phyloP scores from a whole-genome alignment of 192 early-diverging fungal species.

The Allomyces macrogynus region DNA sequence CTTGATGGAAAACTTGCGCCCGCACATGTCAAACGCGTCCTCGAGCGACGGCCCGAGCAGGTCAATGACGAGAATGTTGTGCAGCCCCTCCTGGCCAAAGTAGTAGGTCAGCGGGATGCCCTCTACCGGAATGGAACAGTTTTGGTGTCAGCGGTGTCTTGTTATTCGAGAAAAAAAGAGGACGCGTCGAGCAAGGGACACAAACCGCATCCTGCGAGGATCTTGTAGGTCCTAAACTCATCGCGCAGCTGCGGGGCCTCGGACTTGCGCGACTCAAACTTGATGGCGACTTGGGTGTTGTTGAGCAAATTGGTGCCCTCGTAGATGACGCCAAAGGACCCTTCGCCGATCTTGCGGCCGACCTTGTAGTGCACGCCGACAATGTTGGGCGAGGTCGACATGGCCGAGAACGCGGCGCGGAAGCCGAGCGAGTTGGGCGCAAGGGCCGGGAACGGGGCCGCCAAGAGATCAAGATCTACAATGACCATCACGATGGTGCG shows the following conservation, averaged over 20 bases:
- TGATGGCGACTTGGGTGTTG: slow-evolving; percentile 86
- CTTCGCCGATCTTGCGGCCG: slow-evolving; percentile 90
- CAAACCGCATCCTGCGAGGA: slow-evolving; percentile 42
- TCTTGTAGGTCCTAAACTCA: slow-evolving; percentile 88
- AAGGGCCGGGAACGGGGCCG: no score
- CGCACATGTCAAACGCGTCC: slow-evolving; percentile 90
- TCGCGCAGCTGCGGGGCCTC: slow-evolving; percentile 93
- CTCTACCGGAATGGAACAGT: slow-evolving; percentile 13
- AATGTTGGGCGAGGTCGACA: slow-evolving; percentile 41
- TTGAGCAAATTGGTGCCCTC: slow-evolving; percentile 82
- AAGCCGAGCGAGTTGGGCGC: no score
- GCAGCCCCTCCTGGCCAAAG: slow-evolving; percentile 91
- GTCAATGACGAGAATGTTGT: slow-evolving; percentile 88
- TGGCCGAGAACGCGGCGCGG: not conserved
- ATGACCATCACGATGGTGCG: no score
- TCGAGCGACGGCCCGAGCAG: slow-evolving; percentile 81
- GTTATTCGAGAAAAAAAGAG: not conserved
- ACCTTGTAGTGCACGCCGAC: slow-evolving; percentile 94
- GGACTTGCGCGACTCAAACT: slow-evolving; percentile 91
- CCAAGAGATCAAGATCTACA: no score
- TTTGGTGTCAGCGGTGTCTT: no score
- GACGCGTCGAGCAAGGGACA: not conserved
- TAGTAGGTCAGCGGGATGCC: slow-evolving; percentile 84
- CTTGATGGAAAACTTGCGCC: slow-evolving; percentile 73
- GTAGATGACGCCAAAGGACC: slow-evolving; percentile 96